Evolutionary conservation across 169 alveolate species (phyloP), one percentile per base, ranked within the genome.

Genomic region (Plasmodium gaboni): DNA sequence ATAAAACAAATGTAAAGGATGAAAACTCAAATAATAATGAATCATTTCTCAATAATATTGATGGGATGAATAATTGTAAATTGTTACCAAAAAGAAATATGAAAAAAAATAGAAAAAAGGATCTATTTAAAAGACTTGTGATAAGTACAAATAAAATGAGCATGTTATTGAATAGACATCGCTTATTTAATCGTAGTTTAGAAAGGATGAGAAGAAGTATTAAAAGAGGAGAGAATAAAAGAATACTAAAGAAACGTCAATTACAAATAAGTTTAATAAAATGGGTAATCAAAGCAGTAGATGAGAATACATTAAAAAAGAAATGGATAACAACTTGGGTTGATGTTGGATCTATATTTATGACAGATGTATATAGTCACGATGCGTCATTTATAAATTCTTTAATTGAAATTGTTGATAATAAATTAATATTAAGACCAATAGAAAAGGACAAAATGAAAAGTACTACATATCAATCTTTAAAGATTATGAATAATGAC

Each of bases 301-400:
- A 83, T 59, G 91, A 83, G 59, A 53, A 68, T 15, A 38, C 83
- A 5, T 50, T 83, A 50, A 83, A 83, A 83, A 46, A 83, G 59
- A 83, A 69, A 70, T 83, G 91, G 91, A 69, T 67, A 63, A 83
- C 91, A 6, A 69, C 86, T 1, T 83, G 91, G 91, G 74, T 83
- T 26, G 91, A 83, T 51, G 73, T 83, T 57, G 91, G 91, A 53
- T 83, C 91, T 13, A 70, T 83, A 53, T 83, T 83, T 61, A 70
- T 83, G 26, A 57, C 91, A 28, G 86, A 83, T 51, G 57, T 73
- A 19, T 50, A 69, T 48, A 83, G 46, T 13, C 48, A 57, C 28
- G 85, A 70, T 59, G 12, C 38, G 2, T 57, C 91, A 19, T 83
- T 67, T 63, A 83, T 83, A 26, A 83, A 83, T 57, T 69, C 91